These are phyloP conservation scores for Ophiocordyceps robertsii DNA, from an alignment of 2,329 filamentous ascomycete species.

Conservation along the genomic window DNA sequence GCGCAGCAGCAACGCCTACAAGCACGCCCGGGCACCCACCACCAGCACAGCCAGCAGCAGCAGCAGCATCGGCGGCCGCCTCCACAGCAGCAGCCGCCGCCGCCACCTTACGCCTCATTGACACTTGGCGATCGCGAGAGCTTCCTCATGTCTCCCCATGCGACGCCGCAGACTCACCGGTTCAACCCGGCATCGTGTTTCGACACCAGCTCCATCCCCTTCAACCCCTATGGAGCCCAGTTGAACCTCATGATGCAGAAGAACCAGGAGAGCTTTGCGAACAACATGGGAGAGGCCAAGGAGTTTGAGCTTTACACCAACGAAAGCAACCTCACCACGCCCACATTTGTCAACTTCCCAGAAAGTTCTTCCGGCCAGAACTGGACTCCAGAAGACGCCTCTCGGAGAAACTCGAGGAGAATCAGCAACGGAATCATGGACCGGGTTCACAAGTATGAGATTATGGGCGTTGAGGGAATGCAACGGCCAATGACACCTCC, in stretches of 20 bases:
- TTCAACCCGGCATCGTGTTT: slow-evolving; percentile 36
- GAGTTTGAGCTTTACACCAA: slow-evolving; percentile 37
- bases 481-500: slow-evolving; percentile 49
- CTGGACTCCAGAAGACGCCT: slow-evolving; percentile 39
- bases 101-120: slow-evolving; percentile 15
- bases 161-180: slow-evolving; percentile 38
- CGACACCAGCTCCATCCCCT: slow-evolving; percentile 28
- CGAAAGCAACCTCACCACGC: slow-evolving; percentile 32
- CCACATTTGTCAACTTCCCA: slow-evolving; percentile 34
- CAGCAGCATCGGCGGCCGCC: slow-evolving; percentile 1
- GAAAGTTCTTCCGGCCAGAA: slow-evolving; percentile 30
- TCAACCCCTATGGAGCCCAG: slow-evolving; percentile 31
- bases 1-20: slow-evolving; percentile 71
- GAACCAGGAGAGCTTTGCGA: slow-evolving; percentile 28
- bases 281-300: slow-evolving; percentile 26
- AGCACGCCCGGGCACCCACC: slow-evolving; percentile 55
- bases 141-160: slow-evolving; percentile 43
- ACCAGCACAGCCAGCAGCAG: slow-evolving; percentile 1
- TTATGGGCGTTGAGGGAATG: slow-evolving; percentile 27
- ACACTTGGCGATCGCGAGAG: slow-evolving; percentile 31
- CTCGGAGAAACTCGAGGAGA: slow-evolving; percentile 27
- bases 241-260: slow-evolving; percentile 33
- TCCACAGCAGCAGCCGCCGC: slow-evolving; percentile 8
- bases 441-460: slow-evolving; percentile 46
- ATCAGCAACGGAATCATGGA: slow-evolving; percentile 50